Base-by-base conservation (phyloP, 257 asterid genomes). In the Capsicum pubescens region DNA sequence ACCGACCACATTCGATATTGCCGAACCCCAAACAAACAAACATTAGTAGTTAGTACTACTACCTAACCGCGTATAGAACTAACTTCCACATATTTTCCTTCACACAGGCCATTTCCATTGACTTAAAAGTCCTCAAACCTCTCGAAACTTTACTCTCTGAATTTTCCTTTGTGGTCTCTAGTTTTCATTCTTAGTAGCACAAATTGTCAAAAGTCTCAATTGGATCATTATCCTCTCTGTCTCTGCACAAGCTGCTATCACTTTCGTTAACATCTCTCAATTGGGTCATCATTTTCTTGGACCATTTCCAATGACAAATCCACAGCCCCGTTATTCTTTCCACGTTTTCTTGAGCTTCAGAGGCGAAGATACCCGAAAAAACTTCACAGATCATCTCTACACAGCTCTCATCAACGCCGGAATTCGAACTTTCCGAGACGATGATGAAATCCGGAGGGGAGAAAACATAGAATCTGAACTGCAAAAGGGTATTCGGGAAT, bases 341-440 rank as follows among this genome's bases (percentile, higher is more conserved):
- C 82, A 85, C 6, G 82, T 82, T 39, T 85, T 85, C 71, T 35
- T 85, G 59, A 85, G 87, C 21, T 85, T 85, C 36, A 64, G 85
- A 85, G 87, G 87, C 9, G 83, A 60, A 72, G 87, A 85, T 9
- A 85, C 85, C 2, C 71, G 87, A 19, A 85, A 63, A 13, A 74
- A 54, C 83, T 85, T 85, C 79, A 85, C 85, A 26, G 87, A 82
- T 77, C 82, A 71, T 58, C 87, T 85, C 3, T 85, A 85, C 80
- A 54, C 68, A 35, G 87, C 85, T 54, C 78, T 85, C 68, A 61
- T 77, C 39, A 60, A 82, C 46, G 84, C 80, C 7, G 85, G 85
- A n/a, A 46, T 85, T 39, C 85, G 79, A 48, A 82, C 85, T 5
- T 85, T 81, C 26, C 79, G 85, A 21, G 87, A 85, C 46, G 87